A percentile compares a stretch with the other conserved stretches of the same genome.
These are phyloP conservation scores for Hirsutella rhossiliensis DNA, from an alignment of 2,329 filamentous ascomycete species.

Conservation along the genomic window DNA sequence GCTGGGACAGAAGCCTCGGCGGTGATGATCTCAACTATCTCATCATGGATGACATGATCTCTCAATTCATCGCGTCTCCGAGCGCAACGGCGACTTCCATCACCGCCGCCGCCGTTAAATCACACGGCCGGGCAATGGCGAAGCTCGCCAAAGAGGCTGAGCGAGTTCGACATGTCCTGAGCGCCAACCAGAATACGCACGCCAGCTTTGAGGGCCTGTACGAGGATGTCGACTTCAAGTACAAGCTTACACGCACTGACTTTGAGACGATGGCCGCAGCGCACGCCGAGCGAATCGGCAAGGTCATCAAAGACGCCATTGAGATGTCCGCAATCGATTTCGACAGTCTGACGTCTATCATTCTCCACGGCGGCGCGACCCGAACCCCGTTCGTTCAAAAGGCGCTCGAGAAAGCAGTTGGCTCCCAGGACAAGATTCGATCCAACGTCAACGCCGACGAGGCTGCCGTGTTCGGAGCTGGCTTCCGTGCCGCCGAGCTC, in stretches of 20 bases:
- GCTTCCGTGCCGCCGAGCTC: conserved; percentile 83
- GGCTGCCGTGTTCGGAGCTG: conserved; percentile 88
- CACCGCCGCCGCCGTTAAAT: conserved; percentile 49
- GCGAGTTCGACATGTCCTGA: conserved; percentile 75
- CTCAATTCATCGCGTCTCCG: conserved; percentile 61
- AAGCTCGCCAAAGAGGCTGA: conserved; percentile 92
- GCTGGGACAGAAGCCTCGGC: conserved; percentile 83
- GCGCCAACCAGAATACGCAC: conserved; percentile 76
- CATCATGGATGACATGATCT: conserved; percentile 80
- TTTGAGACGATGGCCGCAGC: conserved; percentile 69
- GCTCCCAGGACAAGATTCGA: conserved; percentile 66
- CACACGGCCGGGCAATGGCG: conserved; percentile 72
- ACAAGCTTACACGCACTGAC: conserved; percentile 67
- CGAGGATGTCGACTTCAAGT: conserved; percentile 86
- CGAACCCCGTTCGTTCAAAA: conserved; percentile 92
- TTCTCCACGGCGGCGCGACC: conserved; percentile 82
- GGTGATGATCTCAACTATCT: conserved; percentile 82
- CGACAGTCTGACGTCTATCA: conserved; percentile 73
- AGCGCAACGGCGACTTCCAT: conserved; percentile 54
- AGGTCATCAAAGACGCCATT: conserved; percentile 63
- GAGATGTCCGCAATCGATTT: conserved; percentile 60
- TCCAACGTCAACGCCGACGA: conserved; percentile 96
- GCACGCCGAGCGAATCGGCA: conserved; percentile 55
- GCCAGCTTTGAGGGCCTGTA: conserved; percentile 80
- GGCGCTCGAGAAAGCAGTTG: conserved; percentile 64